These are phyloP conservation scores for Colletotrichum simmondsii DNA, from an alignment of 2,329 filamentous ascomycete genomes.

Conservation along the genomic window DNA sequence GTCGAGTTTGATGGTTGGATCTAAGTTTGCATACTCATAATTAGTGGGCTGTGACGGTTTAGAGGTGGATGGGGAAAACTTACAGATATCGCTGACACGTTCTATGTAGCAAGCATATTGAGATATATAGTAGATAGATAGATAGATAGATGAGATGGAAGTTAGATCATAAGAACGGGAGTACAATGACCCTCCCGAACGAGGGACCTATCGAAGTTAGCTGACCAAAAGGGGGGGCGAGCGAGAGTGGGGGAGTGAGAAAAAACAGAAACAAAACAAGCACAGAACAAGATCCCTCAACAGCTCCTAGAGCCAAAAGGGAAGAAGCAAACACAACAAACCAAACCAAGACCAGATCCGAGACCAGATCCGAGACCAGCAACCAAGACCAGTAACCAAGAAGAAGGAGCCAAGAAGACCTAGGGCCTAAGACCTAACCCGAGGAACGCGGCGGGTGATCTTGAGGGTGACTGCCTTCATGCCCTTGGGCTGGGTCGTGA, in stretches of 20 bases:
- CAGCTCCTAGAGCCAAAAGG: neutral
- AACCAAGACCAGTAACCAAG: neutral
- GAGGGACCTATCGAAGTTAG: neutral
- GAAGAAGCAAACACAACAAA: neutral
- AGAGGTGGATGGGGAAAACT: neutral
- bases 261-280: neutral
- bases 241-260: neutral
- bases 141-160: neutral
- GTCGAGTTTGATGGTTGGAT: neutral
- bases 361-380: neutral
- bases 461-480: neutral
- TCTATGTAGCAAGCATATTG: neutral
- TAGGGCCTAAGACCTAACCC: neutral
- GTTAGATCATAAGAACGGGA: neutral
- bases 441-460: neutral
- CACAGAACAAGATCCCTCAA: neutral
- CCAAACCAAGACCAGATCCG: neutral
- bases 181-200: conserved; percentile 8
- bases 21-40: neutral
- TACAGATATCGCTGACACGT: neutral
- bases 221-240: neutral
- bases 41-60: neutral
- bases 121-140: neutral
- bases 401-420: neutral
- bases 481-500: neutral